These are phyloP conservation scores for Lactarius sp. DNA, from an alignment of 768 basidiomycete species.

Conservation along the genomic window DNA sequence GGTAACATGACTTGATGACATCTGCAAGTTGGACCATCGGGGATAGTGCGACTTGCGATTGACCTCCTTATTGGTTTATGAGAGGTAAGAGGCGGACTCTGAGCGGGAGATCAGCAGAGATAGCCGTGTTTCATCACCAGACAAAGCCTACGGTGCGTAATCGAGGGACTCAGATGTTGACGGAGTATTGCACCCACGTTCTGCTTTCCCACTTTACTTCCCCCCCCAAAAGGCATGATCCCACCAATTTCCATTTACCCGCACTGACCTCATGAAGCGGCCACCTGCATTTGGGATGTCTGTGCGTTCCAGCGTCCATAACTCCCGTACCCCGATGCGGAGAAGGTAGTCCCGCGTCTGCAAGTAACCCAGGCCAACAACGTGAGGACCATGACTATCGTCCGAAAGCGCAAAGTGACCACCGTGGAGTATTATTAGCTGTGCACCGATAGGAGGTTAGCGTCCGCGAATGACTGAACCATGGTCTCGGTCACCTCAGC, in stretches of 20 bases:
- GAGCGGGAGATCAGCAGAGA: constrained; percentile 1
- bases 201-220: neutral
- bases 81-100: constrained; percentile 6
- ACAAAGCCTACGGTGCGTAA: neutral
- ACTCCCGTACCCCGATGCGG: constrained; percentile 51
- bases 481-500: constrained; percentile 49
- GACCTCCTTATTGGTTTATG: constrained; percentile 5
- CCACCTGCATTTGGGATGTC: constrained; percentile 42
- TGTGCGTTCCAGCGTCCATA: constrained; percentile 56
- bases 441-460: constrained; percentile 8
- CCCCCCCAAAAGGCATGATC: constrained; percentile 54
- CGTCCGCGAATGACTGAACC: constrained; percentile 15
- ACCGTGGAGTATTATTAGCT: constrained; percentile 66
- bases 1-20: constrained; percentile 7
- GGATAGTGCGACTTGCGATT: constrained; percentile 7
- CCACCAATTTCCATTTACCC: constrained; percentile 51
- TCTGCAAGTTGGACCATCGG: neutral
- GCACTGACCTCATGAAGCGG: constrained; percentile 41
- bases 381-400: constrained; percentile 89
- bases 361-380: constrained; percentile 83
- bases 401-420: constrained; percentile 88
- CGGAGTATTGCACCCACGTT: constrained; percentile 5
- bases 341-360: constrained; percentile 60
- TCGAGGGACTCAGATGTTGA: neutral
- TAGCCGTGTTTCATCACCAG: neutral